Evolutionary conservation across 208 protist species (phyloP), one percentile per base, ranked within the genome.

Genomic region (Leptomonas pyrrhocoris): DNA sequence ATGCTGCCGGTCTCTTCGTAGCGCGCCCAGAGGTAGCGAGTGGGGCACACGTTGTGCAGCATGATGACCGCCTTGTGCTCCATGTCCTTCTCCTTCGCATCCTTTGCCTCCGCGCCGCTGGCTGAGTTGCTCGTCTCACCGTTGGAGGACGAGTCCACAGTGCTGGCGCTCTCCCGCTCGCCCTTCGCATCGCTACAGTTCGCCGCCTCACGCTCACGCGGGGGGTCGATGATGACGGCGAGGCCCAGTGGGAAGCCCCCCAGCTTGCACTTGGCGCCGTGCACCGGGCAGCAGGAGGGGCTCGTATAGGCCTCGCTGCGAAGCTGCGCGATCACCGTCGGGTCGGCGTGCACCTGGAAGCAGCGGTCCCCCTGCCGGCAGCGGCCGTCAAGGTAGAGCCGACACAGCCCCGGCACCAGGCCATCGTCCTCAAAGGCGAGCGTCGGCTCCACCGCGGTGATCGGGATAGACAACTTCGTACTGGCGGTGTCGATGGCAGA

Each of bases 271-370:
- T 71, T 76, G 5, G 80, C 88, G 13, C 92, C 92, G 68, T 96
- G 92, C 8, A 66, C 64, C 40, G 79, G 70, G 73, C 92, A 96
- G 78, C 92, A 96, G 27, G 87, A 90, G 2, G 92, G 92, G 23
- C 60, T 56, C 16, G 74, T 60, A 28, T 74, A 70, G 15, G 89
- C 87, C 68, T 92, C 87, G 5, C 75, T 66, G 15, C 92, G 82
- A 31, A 94, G 79, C 56, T 65, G 45, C 28, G 86, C 74, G 8
- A 96, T 59, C 15, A 92, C 80, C 40, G 60, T 68, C 0, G 81
- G 80, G 63, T 92, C 56, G 12, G 80, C 87, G 71, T 96, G 92
- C n/a, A 96, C 85, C 57, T 94, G 89, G 69, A 81, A 92, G 79
- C 92, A 96, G 15, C 78, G 77, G 12, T 74, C 57, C 0, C 83